These are phyloP conservation scores for Penicillium daleae DNA, from an alignment of 495 filamentous ascomycete species.

Conservation along the genomic window DNA sequence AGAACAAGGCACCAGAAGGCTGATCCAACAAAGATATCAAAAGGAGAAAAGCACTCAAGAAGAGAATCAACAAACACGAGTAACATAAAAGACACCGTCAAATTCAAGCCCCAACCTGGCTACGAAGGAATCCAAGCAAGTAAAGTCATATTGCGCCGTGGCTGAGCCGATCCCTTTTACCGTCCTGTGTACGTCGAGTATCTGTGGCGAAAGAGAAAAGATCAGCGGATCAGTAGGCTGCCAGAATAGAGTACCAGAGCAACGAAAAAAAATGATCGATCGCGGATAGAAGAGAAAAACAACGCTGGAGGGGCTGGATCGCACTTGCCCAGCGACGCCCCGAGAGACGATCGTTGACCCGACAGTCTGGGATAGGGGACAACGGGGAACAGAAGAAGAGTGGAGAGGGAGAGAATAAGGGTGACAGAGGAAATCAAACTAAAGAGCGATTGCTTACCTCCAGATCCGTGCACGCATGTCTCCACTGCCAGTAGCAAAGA, in stretches of 20 bases:
- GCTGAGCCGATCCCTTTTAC: slow-evolving; percentile 44
- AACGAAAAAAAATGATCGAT: slow-evolving; percentile 5
- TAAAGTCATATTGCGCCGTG: slow-evolving; percentile 45
- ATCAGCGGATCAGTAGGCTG: slow-evolving; percentile 7
- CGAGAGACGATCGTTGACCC: neutral
- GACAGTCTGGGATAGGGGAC: slow-evolving; percentile 1
- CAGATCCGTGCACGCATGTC: slow-evolving; percentile 92
- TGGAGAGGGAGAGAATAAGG: neutral
- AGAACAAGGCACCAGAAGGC: neutral
- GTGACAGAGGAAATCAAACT: neutral
- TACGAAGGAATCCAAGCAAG: slow-evolving; percentile 25
- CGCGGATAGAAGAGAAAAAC: neutral
- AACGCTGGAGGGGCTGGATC: neutral
- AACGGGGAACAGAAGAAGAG: neutral
- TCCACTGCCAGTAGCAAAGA: slow-evolving; percentile 86
- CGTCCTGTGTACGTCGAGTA: slow-evolving; percentile 51
- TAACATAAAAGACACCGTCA: slow-evolving; percentile 17
- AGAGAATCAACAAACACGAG: slow-evolving; percentile 8
- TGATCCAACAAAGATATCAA: neutral
- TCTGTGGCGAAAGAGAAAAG: slow-evolving; percentile 27
- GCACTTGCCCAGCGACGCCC: neutral
- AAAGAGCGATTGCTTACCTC: slow-evolving; percentile 56
- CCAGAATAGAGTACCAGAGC: neutral
- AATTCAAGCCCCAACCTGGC: slow-evolving; percentile 29
- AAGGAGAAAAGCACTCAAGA: neutral